Base-by-base conservation (phyloP, 768 basidiomycete genomes). In the Russula virescens region DNA sequence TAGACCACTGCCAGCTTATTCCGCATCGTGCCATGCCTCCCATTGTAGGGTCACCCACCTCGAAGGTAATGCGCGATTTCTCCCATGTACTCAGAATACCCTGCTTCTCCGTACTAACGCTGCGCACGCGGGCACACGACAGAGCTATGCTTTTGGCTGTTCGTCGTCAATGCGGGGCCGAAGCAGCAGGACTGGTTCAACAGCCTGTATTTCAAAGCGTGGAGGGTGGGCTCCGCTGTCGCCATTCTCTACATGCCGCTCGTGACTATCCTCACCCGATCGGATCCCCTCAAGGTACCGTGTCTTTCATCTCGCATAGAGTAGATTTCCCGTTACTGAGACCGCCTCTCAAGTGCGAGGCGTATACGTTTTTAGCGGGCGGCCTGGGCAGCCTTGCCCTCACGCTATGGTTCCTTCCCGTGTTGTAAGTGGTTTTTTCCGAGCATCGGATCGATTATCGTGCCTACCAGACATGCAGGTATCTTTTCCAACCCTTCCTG, bases 71-170 rank as follows among this genome's bases (percentile, higher is more conserved):
- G n/a, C 16, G 14, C 19, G 13, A 35, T 40, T 35, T 23, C 42
- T 34, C 11, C 3, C 19, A 35, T 43, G 38, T 26, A n/a, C n/a
- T 34, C 49, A 51, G 46, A 5, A 5, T 10, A n/a, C 21, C 55
- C 4, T 11, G 14, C 10, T 26, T 28, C 26, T 40, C 2, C 19
- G 40, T 31, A 40, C 49, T 53, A 21, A 55, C 31, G 9, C 53
- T 7, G 49, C 18, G 14, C n/a, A 6, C 31, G 5, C 52, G 9
- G n/a, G n/a, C n/a, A n/a, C 23, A 21, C n/a, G 25, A 10, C 61
- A 91, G 91, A 94, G 68, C 78, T 93, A 0, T 93, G 89, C 68
- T 94, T 94, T 71, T 93, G 91, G 91, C 74, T 92, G 14, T 94
- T 90, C 75, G 81, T 94, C 42, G 77, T 92, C 53, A 88, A 88